Evolutionary conservation across 192 early-diverging fungal species (phyloP).

Genomic region (Radiomyces spectabilis): DNA sequence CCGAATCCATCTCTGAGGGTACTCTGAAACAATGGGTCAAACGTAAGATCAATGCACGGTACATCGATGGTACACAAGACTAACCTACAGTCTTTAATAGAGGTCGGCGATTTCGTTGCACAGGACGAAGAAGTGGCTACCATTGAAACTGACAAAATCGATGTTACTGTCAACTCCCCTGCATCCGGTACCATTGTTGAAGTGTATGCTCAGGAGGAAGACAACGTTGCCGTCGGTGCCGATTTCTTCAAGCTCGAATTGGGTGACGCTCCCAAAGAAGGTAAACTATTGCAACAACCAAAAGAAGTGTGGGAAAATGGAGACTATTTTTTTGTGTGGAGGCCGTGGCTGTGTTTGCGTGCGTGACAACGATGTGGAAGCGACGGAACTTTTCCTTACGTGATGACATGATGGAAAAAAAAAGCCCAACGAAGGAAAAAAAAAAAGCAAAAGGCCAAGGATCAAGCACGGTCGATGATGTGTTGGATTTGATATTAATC

Average conservation of each 20-base stretch:
- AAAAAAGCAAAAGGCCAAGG: no score
- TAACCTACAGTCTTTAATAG: constrained; percentile 30
- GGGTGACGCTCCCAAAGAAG: constrained; percentile 58
- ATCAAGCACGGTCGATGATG: no score
- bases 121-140: constrained; percentile 94
- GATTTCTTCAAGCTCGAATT: constrained; percentile 91
- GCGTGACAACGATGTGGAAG: no score
- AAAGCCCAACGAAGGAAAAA: no score
- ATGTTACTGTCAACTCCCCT: constrained; percentile 96
- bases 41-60: constrained; percentile 44
- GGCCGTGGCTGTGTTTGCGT: no score
- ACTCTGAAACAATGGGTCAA: constrained; percentile 95
- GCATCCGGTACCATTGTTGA: constrained; percentile 77
- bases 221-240: constrained; percentile 46
- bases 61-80: background rate
- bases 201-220: constrained; percentile 27
- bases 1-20: constrained; percentile 97
- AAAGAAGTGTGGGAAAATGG: background rate
- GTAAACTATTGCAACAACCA: constrained; percentile 21
- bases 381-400: no score
- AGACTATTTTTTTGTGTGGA: no score
- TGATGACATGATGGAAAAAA: no score
- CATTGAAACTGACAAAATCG: constrained; percentile 99
- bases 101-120: constrained; percentile 91
- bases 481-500: no score